These are phyloP conservation scores for Spatholobus suberectus DNA, from an alignment of 306 rosid genomes.

Conservation along the genomic window DNA sequence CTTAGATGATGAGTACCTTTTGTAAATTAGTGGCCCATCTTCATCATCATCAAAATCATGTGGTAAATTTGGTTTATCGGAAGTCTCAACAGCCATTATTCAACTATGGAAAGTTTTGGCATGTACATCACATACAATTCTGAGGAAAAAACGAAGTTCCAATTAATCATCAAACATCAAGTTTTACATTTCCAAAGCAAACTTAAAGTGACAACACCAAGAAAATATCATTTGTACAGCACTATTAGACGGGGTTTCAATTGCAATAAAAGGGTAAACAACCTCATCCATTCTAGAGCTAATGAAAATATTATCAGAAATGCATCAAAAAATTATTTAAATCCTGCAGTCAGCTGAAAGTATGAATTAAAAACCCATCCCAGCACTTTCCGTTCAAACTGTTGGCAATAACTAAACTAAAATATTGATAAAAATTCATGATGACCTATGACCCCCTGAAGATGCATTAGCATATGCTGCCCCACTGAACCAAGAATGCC, in stretches of 20 bases:
- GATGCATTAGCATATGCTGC: neutral
- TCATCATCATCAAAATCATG: slow-evolving; percentile 36
- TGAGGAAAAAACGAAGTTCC: neutral
- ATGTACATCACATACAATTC: slow-evolving; percentile 46
- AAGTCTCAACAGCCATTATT: slow-evolving; percentile 60
- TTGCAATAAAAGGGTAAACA: slow-evolving; percentile 18
- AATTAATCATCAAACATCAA: slow-evolving; percentile 19
- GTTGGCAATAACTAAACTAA: no score
- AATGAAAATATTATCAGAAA: neutral
- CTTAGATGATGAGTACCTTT: slow-evolving; percentile 42
- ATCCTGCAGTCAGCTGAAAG: neutral
- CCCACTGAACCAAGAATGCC: no score
- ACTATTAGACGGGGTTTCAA: slow-evolving; percentile 16
- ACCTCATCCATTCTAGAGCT: neutral
- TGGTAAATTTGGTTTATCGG: slow-evolving; percentile 42
- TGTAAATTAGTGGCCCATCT: slow-evolving; percentile 38
- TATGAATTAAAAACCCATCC: neutral
- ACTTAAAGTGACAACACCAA: slow-evolving; percentile 8
- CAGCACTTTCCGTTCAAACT: neutral
- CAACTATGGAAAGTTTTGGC: slow-evolving; percentile 31
- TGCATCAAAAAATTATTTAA: no score
- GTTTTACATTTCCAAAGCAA: neutral
- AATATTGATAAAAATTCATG: neutral
- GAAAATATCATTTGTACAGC: slow-evolving; percentile 6
- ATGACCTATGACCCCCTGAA: neutral